Evolutionary conservation across 139 green algal genomes (phyloP).

Genomic region (Tetratostichococcus sp.): DNA sequence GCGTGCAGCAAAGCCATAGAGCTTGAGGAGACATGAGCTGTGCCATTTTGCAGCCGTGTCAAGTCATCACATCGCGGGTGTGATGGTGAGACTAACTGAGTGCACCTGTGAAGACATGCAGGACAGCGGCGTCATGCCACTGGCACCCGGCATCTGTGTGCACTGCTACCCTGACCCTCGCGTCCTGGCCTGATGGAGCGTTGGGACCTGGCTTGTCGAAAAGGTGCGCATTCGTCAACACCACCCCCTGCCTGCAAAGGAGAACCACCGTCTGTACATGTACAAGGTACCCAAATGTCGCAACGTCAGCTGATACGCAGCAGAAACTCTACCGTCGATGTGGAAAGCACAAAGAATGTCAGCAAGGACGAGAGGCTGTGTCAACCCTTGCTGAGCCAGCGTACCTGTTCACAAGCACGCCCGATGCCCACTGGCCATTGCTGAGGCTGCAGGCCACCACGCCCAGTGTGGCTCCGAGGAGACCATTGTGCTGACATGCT

Average conservation of each 20-base stretch:
- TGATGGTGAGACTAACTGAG: no score
- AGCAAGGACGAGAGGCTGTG: no score
- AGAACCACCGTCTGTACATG: neutral
- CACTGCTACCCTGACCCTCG: neutral
- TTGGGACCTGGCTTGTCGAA: slow-evolving; percentile 25
- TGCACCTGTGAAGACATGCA: neutral
- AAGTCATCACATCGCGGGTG: no score
- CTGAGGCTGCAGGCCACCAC: neutral
- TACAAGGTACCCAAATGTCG: no score
- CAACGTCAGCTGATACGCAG: no score
- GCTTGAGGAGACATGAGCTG: no score
- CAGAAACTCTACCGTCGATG: no score
- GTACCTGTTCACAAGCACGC: slow-evolving; percentile 48
- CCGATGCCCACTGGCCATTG: slow-evolving; percentile 52
- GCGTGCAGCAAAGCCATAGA: no score
- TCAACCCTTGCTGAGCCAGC: no score
- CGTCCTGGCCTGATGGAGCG: neutral
- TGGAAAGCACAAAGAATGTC: no score
- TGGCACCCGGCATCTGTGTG: neutral
- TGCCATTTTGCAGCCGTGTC: no score
- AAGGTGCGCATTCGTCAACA: slow-evolving; percentile 82
- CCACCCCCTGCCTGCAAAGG: slow-evolving; percentile 17
- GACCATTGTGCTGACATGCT: neutral
- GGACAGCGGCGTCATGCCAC: neutral
- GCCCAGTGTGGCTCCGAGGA: slow-evolving; percentile 19